Conservation (phyloP, 2,329 filamentous ascomycete species). For the Sarocladiaceae sp. region DNA sequence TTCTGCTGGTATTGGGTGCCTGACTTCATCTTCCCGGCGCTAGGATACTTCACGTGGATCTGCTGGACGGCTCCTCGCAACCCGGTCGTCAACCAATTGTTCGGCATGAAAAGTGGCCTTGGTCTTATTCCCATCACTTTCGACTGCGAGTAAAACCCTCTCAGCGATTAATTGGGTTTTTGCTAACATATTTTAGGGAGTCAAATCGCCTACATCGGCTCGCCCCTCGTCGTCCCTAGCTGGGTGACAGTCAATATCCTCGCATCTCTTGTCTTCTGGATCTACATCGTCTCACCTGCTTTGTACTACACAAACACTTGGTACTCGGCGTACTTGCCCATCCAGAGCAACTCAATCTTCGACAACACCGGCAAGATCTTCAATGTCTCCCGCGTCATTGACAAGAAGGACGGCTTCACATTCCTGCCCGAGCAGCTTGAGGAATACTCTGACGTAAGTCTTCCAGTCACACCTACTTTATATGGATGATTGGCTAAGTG, state of each 20-base stretch:
- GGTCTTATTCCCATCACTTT: constrained; percentile 37
- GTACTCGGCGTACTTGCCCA: constrained; percentile 47
- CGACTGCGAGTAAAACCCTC: constrained; percentile 41
- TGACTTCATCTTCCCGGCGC: constrained; percentile 39
- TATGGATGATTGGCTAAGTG: constrained; percentile 15
- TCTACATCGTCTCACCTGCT: constrained; percentile 38
- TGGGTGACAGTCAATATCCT: constrained; percentile 46
- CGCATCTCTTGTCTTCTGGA: constrained; percentile 41
- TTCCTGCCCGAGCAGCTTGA: constrained; percentile 32
- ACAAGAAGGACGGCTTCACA: constrained; percentile 35
- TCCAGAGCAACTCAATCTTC: constrained; percentile 47
- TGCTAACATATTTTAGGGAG: constrained; percentile 14
- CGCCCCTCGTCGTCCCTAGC: constrained; percentile 33
- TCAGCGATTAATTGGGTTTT: constrained; percentile 14
- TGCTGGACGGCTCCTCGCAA: constrained; percentile 46
- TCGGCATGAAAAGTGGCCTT: constrained; percentile 41
- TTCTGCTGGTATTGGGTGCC: constrained; percentile 49
- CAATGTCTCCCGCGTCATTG: constrained; percentile 43
- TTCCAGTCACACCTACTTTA: not conserved
- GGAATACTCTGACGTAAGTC: constrained; percentile 43
- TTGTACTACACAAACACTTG: constrained; percentile 46
- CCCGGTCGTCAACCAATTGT: constrained; percentile 39
- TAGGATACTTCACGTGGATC: constrained; percentile 42
- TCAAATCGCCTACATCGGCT: constrained; percentile 35
- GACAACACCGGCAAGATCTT: constrained; percentile 48